phyloP scores from a whole-genome alignment of 2,329 filamentous ascomycete genomes.

The Graphilbum fragrans region DNA sequence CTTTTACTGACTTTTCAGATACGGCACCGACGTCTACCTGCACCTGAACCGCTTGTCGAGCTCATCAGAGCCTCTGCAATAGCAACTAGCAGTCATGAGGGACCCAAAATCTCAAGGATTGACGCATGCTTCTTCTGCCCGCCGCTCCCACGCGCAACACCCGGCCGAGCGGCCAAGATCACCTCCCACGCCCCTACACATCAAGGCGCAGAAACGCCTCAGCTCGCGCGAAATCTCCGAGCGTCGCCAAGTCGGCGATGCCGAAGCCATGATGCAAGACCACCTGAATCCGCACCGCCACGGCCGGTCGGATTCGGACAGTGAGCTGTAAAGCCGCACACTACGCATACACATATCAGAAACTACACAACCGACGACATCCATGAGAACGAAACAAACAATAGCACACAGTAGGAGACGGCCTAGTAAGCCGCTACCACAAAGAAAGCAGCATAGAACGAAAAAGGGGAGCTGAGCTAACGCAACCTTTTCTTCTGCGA shows the following conservation, averaged over 20 bases:
- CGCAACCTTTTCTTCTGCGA: too few species aligned
- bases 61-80: constrained; percentile 93
- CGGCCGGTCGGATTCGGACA: constrained; percentile 20
- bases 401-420: not conserved
- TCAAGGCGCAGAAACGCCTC: constrained; percentile 33
- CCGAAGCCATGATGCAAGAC: constrained; percentile 60
- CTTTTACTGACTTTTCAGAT: constrained; percentile 37
- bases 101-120: constrained; percentile 58
- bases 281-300: constrained; percentile 14
- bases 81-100: constrained; percentile 83
- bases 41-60: constrained; percentile 93
- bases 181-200: not conserved
- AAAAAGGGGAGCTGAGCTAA: too few species aligned
- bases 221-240: constrained; percentile 59
- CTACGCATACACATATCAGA: not conserved
- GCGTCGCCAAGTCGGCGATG: constrained; percentile 82
- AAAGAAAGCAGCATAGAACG: not conserved
- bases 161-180: not conserved
- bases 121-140: constrained; percentile 21
- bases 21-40: constrained; percentile 96
- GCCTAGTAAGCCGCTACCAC: not conserved
- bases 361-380: too few species aligned
- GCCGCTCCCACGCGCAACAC: not conserved
- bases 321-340: constrained; percentile 17
- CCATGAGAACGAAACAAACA: not conserved